Percentiles rank a stretch among this genome's conserved stretches.
These are phyloP conservation scores for Trametes hirsuta DNA, from an alignment of 1,284 basidiomycete species.

Conservation along the genomic window DNA sequence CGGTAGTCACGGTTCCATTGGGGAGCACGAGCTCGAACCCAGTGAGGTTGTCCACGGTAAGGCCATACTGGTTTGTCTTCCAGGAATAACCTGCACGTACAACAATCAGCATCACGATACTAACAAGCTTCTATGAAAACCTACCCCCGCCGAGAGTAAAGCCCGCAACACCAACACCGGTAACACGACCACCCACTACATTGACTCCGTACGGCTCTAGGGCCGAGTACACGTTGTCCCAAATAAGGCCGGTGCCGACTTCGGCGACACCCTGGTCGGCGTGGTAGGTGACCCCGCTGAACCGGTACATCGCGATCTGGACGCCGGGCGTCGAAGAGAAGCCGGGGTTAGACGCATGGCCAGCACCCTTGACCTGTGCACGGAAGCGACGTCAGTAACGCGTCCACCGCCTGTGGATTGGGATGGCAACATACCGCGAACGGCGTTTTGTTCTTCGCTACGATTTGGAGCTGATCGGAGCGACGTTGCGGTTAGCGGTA, in stretches of 20 bases:
- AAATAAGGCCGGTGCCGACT: slow-evolving; percentile 51
- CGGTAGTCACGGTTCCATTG: slow-evolving; percentile 39
- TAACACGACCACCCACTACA: slow-evolving; percentile 50
- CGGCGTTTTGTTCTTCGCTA: slow-evolving; percentile 41
- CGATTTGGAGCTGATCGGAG: slow-evolving; percentile 44
- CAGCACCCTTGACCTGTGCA: slow-evolving; percentile 51
- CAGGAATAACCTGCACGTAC: slow-evolving; percentile 43
- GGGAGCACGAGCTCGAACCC: slow-evolving; percentile 45
- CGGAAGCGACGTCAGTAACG: not conserved
- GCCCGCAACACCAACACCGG: slow-evolving; percentile 47
- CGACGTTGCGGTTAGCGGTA: not conserved
- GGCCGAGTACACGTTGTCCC: slow-evolving; percentile 51
- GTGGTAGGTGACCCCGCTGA: slow-evolving; percentile 44
- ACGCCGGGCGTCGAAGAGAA: slow-evolving; percentile 57
- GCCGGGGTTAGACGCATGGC: slow-evolving; percentile 49
- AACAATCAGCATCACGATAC: not conserved
- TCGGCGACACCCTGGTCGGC: slow-evolving; percentile 36
- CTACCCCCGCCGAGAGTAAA: slow-evolving; percentile 51
- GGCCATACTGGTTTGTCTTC: slow-evolving; percentile 44
- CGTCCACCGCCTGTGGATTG: not conserved
- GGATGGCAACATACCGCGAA: slow-evolving; percentile 40
- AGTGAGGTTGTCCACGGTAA: slow-evolving; percentile 47
- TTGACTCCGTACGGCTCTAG: slow-evolving; percentile 42
- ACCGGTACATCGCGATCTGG: slow-evolving; percentile 51
- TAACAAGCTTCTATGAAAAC: slow-evolving; percentile 4